A percentile compares a stretch with the other conserved stretches of the same genome.
Evolutionary conservation across 148 eudicot species (phyloP).

Genomic region (Persicaria maculosa): DNA sequence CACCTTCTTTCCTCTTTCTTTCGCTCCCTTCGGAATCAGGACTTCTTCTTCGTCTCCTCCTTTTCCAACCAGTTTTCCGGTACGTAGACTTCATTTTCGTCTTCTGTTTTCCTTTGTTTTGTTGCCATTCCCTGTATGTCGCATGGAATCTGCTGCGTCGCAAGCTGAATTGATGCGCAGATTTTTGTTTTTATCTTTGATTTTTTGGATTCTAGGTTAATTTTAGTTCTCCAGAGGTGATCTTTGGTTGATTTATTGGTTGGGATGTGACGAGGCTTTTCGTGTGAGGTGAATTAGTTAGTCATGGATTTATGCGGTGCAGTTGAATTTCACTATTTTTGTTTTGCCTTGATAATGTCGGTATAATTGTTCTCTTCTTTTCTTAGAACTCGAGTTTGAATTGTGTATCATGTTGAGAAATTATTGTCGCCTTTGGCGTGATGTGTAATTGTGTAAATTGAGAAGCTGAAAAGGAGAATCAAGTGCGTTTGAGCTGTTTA

Average conservation of each 20-base stretch:
- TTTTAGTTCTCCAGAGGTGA: not conserved
- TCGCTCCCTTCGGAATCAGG: not conserved
- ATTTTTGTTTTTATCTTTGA: not conserved
- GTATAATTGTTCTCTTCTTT: not conserved
- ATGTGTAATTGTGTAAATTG: not conserved
- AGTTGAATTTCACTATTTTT: not conserved
- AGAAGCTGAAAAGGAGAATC: not conserved
- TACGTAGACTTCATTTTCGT: not conserved
- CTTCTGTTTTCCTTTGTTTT: not conserved
- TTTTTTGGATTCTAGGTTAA: conserved; percentile 4
- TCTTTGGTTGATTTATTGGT: not conserved
- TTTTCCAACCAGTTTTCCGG: conserved; percentile 1
- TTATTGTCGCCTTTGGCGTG: not conserved
- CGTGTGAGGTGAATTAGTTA: not conserved
- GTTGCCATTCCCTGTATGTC: not conserved
- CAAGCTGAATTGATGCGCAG: not conserved
- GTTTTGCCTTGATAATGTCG: not conserved
- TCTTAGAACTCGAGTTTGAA: not conserved
- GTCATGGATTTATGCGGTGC: not conserved
- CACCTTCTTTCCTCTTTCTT: not conserved
- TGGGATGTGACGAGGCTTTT: not conserved
- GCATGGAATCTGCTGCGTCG: not conserved
- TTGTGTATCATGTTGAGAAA: not conserved
- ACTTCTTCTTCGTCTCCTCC: conserved; percentile 7
- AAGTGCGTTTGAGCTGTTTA: not conserved